phyloP scores from a whole-genome alignment of 1,284 basidiomycete species.

The Malassezia caprae region DNA sequence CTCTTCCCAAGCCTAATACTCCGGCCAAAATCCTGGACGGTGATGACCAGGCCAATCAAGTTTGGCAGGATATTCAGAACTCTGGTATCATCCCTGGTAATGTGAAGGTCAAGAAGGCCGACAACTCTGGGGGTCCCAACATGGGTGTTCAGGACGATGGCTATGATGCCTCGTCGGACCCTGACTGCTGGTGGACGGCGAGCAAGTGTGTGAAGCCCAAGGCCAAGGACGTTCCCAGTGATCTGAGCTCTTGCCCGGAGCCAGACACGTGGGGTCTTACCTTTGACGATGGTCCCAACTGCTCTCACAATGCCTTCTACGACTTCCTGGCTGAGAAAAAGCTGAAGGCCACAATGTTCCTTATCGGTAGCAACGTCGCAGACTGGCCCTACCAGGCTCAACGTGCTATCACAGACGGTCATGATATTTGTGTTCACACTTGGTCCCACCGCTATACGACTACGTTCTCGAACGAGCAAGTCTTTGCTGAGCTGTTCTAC shows the following conservation, averaged over 20 bases:
- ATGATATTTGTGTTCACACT: conserved; percentile 25
- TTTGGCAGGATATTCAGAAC: conserved; percentile 39
- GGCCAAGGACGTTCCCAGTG: conserved; percentile 39
- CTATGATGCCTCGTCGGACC: conserved; percentile 23
- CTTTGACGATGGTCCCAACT: conserved; percentile 39
- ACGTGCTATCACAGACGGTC: conserved; percentile 21
- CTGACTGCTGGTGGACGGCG: conserved; percentile 45
- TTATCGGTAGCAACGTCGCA: conserved; percentile 24
- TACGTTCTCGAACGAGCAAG: conserved; percentile 23
- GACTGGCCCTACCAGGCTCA: conserved; percentile 19
- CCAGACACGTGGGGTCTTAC: conserved; percentile 47
- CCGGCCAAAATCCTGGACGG: conserved; percentile 47
- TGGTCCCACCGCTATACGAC: conserved; percentile 27
- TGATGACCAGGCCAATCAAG: conserved; percentile 48
- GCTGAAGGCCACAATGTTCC: conserved; percentile 26
- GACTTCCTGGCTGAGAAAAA: conserved; percentile 21
- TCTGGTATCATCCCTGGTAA: conserved; percentile 45
- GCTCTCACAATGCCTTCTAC: conserved; percentile 28
- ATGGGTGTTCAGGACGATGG: not conserved
- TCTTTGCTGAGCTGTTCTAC: conserved; percentile 55
- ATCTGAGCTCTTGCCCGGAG: conserved; percentile 50
- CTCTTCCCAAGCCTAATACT: conserved; percentile 43
- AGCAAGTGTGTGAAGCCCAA: conserved; percentile 41
- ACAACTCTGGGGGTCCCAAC: not conserved
- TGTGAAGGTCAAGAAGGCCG: conserved; percentile 18